Base-by-base conservation (phyloP, 2,329 filamentous ascomycete genomes). In the Pseudocercospora crystallina region DNA sequence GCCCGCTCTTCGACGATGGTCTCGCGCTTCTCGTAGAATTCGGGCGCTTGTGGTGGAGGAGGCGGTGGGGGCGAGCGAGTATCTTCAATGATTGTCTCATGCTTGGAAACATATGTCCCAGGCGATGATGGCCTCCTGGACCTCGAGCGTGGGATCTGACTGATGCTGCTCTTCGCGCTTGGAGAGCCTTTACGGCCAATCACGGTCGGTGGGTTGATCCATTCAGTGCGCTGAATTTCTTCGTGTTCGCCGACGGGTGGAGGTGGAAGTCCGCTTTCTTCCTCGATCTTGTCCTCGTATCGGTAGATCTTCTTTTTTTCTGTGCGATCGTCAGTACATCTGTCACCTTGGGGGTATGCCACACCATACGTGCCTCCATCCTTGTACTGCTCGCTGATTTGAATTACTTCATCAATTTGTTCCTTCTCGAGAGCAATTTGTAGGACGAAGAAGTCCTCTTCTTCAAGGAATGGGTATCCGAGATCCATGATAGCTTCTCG, bases 351-450 rank as follows among this genome's bases (percentile, higher is more conserved):
- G 8, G 8, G 12, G 29, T 9, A 39, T 15, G 30, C n/a, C 10
- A 10, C 17, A n/a, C n/a, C 34, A 2, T 11, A 59, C 73, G 47
- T 65, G 75, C 74, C 68, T 43, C 62, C 67, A 43, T 74, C 73
- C 65, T 75, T 75, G 71, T 89, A 90, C 30, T 86, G 83, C 63
- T 90, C 87, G 69, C 89, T 95, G 43, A 90, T 76, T 63, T 83
- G 86, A 62, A 96, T 87, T 38, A 96, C 79, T 63, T 95, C 87
- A 61, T 96, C 90, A 57, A 96, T 96, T 62, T 96, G 90, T 13
- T 92, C 84, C 62, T 95, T 91, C 12, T 89, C 88, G 5, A 97
- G 79, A 8, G 92, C 91, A 65, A 89, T 86, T 61, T 87, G 83
- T 31, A 97, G 84, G 45, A 96, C 81, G 61, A 94, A 83, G 15